Percentiles rank a stretch among this genome's conserved stretches.
Conservation (phyloP, 805 yeast genomes). For the Clavispora santaluciae region DNA sequence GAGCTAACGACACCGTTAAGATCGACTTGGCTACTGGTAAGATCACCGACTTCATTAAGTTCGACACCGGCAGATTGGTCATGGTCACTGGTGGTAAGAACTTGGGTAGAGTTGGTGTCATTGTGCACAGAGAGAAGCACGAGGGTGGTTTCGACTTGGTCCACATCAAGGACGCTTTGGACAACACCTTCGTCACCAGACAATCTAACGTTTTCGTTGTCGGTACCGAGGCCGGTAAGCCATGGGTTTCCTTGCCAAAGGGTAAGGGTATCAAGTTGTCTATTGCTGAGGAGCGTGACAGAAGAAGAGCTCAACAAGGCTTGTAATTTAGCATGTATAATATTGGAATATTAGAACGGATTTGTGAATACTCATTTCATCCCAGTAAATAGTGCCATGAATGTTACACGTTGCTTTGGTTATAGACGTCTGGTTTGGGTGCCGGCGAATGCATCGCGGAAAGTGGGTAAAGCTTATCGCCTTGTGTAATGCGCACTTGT, state of each 20-base stretch:
- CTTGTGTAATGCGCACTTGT: too few relatives aligned
- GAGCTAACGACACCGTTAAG: constrained; percentile 97
- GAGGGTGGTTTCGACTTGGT: constrained; percentile 98
- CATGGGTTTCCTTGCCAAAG: constrained; percentile 93
- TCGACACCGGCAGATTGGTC: constrained; percentile 84
- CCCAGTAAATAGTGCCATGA: neutral
- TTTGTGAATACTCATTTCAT: neutral
- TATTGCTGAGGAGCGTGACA: constrained; percentile 97
- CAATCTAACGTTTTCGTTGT: constrained; percentile 87
- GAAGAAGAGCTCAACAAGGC: constrained; percentile 77
- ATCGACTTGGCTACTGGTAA: constrained; percentile 95
- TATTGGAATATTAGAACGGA: constrained; percentile 1
- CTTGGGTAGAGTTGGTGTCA: constrained; percentile 97
- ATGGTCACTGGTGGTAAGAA: constrained; percentile 98
- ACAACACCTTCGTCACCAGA: constrained; percentile 95
- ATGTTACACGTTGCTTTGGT: too few relatives aligned
- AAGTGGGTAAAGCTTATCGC: too few relatives aligned
- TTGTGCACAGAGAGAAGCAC: constrained; percentile 94
- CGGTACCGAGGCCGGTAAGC: constrained; percentile 88
- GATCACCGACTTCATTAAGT: constrained; percentile 81
- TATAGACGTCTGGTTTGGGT: too few relatives aligned
- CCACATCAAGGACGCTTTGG: constrained; percentile 92
- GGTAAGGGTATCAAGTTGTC: constrained; percentile 98
- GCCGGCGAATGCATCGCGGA: too few relatives aligned
- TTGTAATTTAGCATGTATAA: constrained; percentile 15